Conservation (phyloP, 495 filamentous ascomycete genomes). For the Xylaria grammica region DNA sequence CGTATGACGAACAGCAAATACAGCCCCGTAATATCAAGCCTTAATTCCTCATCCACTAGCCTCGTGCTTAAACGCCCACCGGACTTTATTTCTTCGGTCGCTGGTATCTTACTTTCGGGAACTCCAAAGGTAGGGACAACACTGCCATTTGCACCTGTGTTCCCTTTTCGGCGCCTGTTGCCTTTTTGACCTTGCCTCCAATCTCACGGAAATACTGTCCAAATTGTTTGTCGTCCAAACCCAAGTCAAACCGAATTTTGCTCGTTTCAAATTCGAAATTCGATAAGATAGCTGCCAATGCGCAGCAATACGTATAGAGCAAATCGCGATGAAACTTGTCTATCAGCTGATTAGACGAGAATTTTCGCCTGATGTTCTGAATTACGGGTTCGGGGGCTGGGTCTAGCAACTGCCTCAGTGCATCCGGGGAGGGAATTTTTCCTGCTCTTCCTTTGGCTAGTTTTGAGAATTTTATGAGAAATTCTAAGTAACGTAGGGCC, state of each 20-base stretch:
- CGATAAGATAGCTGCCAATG: conserved; percentile 71
- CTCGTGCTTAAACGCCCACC: background rate
- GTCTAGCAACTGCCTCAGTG: conserved; percentile 51
- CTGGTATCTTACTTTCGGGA: conserved; percentile 60
- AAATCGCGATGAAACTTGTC: conserved; percentile 67
- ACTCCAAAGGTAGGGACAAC: conserved; percentile 78
- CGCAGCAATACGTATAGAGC: conserved; percentile 71
- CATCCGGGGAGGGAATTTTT: conserved; percentile 54
- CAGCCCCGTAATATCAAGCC: background rate
- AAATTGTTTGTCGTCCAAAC: conserved; percentile 69
- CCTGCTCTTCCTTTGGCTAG: conserved; percentile 44
- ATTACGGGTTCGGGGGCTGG: conserved; percentile 67
- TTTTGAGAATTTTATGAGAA: conserved; percentile 66
- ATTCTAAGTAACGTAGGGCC: conserved; percentile 68
- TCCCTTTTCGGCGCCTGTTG: conserved; percentile 55
- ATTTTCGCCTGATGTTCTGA: conserved; percentile 70
- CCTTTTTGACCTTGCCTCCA: conserved; percentile 66
- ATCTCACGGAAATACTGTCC: conserved; percentile 79
- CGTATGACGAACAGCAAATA: background rate
- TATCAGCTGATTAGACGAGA: conserved; percentile 65
- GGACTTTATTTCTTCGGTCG: conserved; percentile 13
- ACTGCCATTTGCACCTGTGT: conserved; percentile 65
- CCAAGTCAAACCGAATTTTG: conserved; percentile 78
- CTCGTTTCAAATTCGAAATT: conserved; percentile 77
- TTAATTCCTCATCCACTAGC: background rate